Percentiles rank a stretch among this genome's conserved stretches.
phyloP scores from a whole-genome alignment of 2,329 filamentous ascomycete species.

The Sporothrix pseudoabietina region DNA sequence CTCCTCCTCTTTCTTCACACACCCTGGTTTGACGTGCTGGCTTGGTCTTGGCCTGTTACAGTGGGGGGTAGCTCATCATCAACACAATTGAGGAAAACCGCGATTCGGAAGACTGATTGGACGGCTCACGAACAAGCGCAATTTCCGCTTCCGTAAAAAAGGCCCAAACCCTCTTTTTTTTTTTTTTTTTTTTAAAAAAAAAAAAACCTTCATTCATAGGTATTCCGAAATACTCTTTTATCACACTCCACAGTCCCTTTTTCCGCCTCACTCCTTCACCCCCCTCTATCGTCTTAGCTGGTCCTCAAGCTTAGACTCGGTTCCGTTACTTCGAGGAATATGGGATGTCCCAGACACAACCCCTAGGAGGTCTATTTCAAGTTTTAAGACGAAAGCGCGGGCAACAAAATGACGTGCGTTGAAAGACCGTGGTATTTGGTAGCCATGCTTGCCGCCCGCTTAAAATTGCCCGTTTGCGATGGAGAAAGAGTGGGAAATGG shows the following conservation, averaged over 20 bases:
- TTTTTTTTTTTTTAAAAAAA: too few relatives aligned
- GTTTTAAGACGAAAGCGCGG: background rate
- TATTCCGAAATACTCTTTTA: background rate
- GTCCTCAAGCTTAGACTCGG: background rate
- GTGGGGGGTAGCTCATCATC: background rate
- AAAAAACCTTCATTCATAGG: background rate
- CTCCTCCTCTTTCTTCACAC: background rate
- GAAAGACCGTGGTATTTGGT: background rate
- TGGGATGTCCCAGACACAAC: background rate
- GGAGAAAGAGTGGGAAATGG: background rate
- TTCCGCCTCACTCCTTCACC: background rate
- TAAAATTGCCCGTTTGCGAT: constrained; percentile 18
- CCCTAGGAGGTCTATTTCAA: background rate
- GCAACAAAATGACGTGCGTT: constrained; percentile 8
- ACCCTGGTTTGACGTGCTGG: too few relatives aligned
- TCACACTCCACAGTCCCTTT: background rate
- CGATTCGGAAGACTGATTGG: constrained; percentile 9
- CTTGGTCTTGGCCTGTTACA: background rate
- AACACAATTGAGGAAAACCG: background rate
- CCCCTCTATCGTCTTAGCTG: background rate
- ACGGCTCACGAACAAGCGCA: background rate
- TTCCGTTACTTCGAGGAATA: constrained; percentile 14
- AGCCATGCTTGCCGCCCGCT: constrained; percentile 7
- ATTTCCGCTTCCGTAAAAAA: constrained; percentile 10
- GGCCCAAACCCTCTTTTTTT: too few relatives aligned